Conservation (phyloP, 305 asterid genomes). For the Fraxinus dipetala region DNA sequence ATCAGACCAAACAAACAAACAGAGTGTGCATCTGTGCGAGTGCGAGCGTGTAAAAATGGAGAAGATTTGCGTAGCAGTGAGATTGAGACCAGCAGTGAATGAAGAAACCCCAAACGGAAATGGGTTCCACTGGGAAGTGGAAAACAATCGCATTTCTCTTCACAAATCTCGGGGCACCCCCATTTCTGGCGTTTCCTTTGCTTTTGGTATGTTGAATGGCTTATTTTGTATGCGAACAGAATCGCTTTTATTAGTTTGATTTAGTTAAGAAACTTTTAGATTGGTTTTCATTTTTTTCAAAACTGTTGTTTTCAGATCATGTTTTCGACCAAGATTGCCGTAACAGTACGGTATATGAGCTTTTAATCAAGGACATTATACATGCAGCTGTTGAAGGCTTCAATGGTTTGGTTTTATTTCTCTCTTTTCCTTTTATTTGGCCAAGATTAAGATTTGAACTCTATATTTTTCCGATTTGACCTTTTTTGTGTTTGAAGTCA, state of each 20-base stretch:
- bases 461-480: background rate
- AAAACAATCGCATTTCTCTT: constrained; percentile 73
- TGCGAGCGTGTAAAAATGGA: constrained; percentile 48
- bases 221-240: background rate
- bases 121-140: constrained; percentile 77
- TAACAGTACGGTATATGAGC: constrained; percentile 70
- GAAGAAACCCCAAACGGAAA: constrained; percentile 39
- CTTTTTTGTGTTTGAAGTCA: background rate
- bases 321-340: constrained; percentile 78
- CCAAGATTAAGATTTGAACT: background rate
- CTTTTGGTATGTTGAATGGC: constrained; percentile 55
- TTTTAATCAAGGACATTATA: constrained; percentile 65
- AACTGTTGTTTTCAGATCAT: constrained; percentile 50
- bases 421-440: background rate
- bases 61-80: constrained; percentile 87
- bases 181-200: constrained; percentile 67
- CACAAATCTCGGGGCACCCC: constrained; percentile 76
- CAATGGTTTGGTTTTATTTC: constrained; percentile 48
- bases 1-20: background rate
- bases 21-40: background rate
- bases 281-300: background rate
- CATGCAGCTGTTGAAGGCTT: constrained; percentile 80
- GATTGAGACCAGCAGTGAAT: constrained; percentile 67
- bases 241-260: background rate
- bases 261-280: background rate